Evolutionary conservation across 106 monocot species (phyloP).

Genomic region (Dioscorea dumetorum): DNA sequence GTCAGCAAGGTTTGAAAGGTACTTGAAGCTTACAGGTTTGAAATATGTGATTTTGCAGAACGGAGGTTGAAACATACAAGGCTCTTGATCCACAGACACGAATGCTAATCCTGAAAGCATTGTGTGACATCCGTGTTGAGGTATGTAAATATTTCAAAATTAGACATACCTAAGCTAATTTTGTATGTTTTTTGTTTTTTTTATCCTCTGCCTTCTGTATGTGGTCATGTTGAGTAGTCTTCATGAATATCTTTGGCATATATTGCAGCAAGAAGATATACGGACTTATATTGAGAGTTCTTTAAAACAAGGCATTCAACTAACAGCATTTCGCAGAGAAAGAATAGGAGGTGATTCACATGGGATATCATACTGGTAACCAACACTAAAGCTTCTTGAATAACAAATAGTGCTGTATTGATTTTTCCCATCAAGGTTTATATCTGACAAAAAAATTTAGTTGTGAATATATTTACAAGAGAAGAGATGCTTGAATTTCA

Average conservation of each 20-base stretch:
- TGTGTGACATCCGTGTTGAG: constrained; percentile 99
- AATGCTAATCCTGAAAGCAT: constrained; percentile 76
- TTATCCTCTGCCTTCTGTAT: too few relatives aligned
- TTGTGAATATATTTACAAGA: too few relatives aligned
- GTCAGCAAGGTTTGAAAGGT: background rate
- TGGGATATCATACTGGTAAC: constrained; percentile 92
- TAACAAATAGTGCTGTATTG: background rate
- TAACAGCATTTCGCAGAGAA: constrained; percentile 87
- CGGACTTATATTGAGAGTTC: constrained; percentile 82
- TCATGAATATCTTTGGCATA: too few relatives aligned
- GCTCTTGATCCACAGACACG: constrained; percentile 73
- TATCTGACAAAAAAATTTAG: too few relatives aligned
- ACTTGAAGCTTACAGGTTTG: background rate
- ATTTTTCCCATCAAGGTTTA: background rate
- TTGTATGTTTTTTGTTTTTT: too few relatives aligned
- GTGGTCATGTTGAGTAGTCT: too few relatives aligned
- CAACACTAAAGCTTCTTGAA: background rate
- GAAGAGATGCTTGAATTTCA: too few relatives aligned
- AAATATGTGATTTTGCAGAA: constrained; percentile 20
- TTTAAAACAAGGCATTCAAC: constrained; percentile 69
- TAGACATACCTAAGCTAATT: too few relatives aligned
- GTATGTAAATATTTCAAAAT: constrained; percentile 21
- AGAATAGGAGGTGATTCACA: constrained; percentile 89
- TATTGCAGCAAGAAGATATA: constrained; percentile 96
- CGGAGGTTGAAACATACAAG: constrained; percentile 74